These are phyloP conservation scores for Gentiana macrophylla DNA, from an alignment of 257 asterid genomes.

Conservation along the genomic window DNA sequence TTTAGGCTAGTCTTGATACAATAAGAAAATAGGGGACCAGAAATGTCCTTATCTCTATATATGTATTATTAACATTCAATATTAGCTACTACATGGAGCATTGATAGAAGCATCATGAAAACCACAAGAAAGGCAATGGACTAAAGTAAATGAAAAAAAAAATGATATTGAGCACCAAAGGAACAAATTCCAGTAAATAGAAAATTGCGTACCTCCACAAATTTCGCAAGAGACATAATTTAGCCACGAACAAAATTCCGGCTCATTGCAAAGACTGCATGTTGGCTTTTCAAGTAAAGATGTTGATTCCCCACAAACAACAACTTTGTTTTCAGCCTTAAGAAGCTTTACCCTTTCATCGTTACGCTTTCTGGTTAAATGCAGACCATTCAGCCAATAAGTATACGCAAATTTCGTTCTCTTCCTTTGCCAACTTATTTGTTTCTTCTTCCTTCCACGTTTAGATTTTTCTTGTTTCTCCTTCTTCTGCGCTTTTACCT, in stretches of 20 bases:
- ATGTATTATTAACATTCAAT: neutral
- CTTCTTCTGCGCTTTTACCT: conserved; percentile 39
- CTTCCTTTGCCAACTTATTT: conserved; percentile 41
- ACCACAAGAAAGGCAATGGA: conserved; percentile 6
- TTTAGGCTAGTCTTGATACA: neutral
- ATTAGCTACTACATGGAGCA: neutral
- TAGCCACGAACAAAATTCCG: conserved; percentile 40
- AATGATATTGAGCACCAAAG: neutral
- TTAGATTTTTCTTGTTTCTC: conserved; percentile 31
- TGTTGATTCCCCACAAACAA: conserved; percentile 35
- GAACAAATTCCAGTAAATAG: conserved; percentile 1
- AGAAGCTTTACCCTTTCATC: conserved; percentile 48
- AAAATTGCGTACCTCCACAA: conserved; percentile 64
- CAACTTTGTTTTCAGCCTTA: conserved; percentile 46
- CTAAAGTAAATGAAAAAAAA: conserved; percentile 8
- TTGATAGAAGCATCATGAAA: neutral
- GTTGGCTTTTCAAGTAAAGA: conserved; percentile 30
- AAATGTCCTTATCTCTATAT: neutral
- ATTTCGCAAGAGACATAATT: conserved; percentile 67
- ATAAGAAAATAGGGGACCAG: no score
- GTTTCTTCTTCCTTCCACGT: conserved; percentile 31
- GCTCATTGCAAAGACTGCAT: conserved; percentile 70
- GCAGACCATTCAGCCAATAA: conserved; percentile 83
- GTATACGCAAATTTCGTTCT: conserved; percentile 41
- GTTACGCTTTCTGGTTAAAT: conserved; percentile 45